Evolutionary conservation across 2,329 filamentous ascomycete species (phyloP).

Genomic region (Exserohilum turcica): DNA sequence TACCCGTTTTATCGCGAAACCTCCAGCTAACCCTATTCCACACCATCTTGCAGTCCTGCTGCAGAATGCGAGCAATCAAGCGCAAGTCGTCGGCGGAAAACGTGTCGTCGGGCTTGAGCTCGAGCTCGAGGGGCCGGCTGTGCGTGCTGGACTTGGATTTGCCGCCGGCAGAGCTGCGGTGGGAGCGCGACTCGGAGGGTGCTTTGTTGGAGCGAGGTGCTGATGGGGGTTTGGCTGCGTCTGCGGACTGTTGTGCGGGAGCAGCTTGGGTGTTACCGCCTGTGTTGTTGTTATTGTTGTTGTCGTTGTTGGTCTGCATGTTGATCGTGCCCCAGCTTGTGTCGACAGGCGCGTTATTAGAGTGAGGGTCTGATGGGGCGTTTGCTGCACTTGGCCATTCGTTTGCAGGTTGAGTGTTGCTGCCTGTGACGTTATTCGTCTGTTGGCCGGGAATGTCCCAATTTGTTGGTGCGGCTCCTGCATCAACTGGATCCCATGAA

Average conservation of each 20-base stretch:
- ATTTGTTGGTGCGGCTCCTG: background rate
- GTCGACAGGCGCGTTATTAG: background rate
- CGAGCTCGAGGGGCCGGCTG: conserved; percentile 14
- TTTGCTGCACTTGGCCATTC: too few relatives aligned
- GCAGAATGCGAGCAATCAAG: conserved; percentile 52
- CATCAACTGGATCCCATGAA: background rate
- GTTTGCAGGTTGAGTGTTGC: too few relatives aligned
- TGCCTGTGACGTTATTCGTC: background rate
- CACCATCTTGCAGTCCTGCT: conserved; percentile 50
- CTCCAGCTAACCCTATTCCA: conserved; percentile 55
- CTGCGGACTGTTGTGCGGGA: background rate
- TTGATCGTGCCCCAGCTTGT: background rate
- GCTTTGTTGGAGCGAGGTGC: conserved; percentile 4
- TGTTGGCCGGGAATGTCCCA: background rate
- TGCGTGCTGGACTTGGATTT: background rate
- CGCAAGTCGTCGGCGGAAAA: conserved; percentile 45
- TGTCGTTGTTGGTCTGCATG: background rate
- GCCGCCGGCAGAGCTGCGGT: background rate
- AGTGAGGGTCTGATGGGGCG: too few relatives aligned
- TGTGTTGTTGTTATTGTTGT: background rate
- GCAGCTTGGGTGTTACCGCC: background rate
- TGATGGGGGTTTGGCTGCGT: conserved; percentile 1
- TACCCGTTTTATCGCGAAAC: conserved; percentile 58
- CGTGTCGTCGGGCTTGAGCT: conserved; percentile 34
- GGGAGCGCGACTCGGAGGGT: conserved; percentile 1